A percentile compares a stretch with the other conserved stretches of the same genome.
Evolutionary conservation across 257 asterid genomes (phyloP).

Genomic region (Nicotiana noctiflora): DNA sequence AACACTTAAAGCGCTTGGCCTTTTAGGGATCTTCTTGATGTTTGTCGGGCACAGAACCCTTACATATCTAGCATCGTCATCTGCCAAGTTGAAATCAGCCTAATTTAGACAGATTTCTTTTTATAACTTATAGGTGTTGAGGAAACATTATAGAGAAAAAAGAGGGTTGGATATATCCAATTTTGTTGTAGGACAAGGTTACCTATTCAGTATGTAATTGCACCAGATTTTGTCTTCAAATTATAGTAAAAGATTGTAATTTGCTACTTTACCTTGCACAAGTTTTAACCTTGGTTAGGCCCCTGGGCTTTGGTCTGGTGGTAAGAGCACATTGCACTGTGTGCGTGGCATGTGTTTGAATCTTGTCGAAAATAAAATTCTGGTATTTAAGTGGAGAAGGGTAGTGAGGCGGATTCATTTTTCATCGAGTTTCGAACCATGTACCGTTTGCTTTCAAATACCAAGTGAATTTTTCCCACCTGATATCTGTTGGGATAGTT

Average conservation of each 20-base stretch:
- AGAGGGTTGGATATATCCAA: neutral
- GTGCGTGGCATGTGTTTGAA: too few species aligned
- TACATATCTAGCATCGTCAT: slow-evolving; percentile 68
- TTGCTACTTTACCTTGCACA: neutral
- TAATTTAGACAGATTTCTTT: slow-evolving; percentile 17
- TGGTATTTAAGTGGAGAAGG: too few species aligned
- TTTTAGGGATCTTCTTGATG: slow-evolving; percentile 81
- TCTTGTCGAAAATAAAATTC: too few species aligned
- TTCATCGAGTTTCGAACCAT: too few species aligned
- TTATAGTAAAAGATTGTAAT: neutral
- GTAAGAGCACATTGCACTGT: too few species aligned
- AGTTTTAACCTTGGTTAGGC: too few species aligned
- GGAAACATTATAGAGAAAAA: neutral
- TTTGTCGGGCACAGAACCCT: slow-evolving; percentile 86
- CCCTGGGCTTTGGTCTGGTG: too few species aligned
- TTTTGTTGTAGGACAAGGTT: neutral
- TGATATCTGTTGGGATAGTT: too few species aligned
- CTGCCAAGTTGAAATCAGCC: slow-evolving; percentile 81
- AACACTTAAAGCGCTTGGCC: slow-evolving; percentile 81
- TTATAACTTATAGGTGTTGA: neutral
- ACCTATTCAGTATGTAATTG: neutral
- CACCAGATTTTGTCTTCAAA: slow-evolving; percentile 2
- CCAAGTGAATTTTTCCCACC: too few species aligned
- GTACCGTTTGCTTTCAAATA: too few species aligned
- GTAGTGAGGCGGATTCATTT: too few species aligned